These are phyloP conservation scores for Tripidium arundinaceum DNA, from an alignment of 202 grass and related monocot species.

Conservation along the genomic window DNA sequence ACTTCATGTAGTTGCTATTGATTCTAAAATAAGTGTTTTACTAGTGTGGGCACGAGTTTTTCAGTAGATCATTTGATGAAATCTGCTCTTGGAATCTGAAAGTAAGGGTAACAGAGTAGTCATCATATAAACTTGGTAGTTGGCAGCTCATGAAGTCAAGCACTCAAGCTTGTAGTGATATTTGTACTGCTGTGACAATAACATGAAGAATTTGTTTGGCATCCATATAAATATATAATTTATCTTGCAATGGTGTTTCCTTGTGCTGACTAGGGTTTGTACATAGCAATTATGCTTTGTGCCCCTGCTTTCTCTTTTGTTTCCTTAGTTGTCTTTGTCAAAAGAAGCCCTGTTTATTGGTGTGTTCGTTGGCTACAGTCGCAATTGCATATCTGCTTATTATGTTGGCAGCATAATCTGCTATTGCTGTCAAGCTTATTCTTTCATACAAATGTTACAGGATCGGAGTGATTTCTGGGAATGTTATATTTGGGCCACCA, in stretches of 20 bases:
- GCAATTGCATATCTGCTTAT: neutral
- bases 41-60: neutral
- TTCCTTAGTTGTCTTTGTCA: neutral
- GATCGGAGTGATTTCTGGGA: constrained; percentile 77
- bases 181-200: neutral
- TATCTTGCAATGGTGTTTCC: neutral
- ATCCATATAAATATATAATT: neutral
- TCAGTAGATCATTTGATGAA: neutral
- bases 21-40: neutral
- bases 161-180: neutral
- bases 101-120: neutral
- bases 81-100: neutral
- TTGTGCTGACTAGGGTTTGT: neutral
- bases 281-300: neutral
- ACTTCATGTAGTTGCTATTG: neutral
- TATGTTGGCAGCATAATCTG: neutral
- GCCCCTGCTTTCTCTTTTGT: neutral
- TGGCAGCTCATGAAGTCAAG: neutral
- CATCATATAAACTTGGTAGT: neutral
- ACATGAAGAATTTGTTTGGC: neutral
- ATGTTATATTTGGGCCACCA: constrained; percentile 80
- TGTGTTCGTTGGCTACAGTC: neutral
- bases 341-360: neutral
- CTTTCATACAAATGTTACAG: constrained; percentile 32
- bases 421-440: neutral